Evolutionary conservation across 2,329 filamentous ascomycete species (phyloP), one percentile per base, ranked within the genome.

Genomic region (Fusarium sp.): DNA sequence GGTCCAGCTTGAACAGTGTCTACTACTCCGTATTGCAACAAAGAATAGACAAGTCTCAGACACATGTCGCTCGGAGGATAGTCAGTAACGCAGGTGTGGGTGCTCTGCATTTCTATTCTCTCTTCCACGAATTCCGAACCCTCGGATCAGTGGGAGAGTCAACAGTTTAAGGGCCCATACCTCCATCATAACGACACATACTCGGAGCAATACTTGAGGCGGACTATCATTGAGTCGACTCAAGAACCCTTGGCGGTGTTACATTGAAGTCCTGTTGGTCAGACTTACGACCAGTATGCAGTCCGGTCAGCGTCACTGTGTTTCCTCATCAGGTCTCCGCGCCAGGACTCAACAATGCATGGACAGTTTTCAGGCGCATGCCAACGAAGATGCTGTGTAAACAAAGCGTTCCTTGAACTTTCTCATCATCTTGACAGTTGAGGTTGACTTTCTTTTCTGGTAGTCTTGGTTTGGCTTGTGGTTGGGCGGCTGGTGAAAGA

Each of bases 401-500:
- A 69, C 69, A 69, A 75, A 75, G 69, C 68, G 51, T 47, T 70
- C 39, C 72, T 68, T 63, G 70, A 63, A 14, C 67, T 44, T 61
- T 65, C 24, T 69, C 38, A 49, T 72, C 74, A 69, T 72, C 59
- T 71, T 52, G 58, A 69, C 69, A 72, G 70, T 63, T 65, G 62
- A 66, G 60, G 63, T 61, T 63, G 65, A 59, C 56, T 63, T 57
- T 73, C 58, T 33, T 58, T 69, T 51, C 76, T 70, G 45, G 33
- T 66, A 31, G 59, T 52, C 66, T 65, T 61, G 56, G 61, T 60
- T 63, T 70, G 72, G 48, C 59, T 52, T 56, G 70, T 84, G 85
- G 58, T 54, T 54, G 70, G 84, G 85, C 77, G 75, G 72, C 82
- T 84, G 64, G 82, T 85, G 71, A 92, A 87, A 17, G 87, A 85